These are phyloP conservation scores for Penicillium silybi DNA, from an alignment of 495 filamentous ascomycete species.

Conservation along the genomic window DNA sequence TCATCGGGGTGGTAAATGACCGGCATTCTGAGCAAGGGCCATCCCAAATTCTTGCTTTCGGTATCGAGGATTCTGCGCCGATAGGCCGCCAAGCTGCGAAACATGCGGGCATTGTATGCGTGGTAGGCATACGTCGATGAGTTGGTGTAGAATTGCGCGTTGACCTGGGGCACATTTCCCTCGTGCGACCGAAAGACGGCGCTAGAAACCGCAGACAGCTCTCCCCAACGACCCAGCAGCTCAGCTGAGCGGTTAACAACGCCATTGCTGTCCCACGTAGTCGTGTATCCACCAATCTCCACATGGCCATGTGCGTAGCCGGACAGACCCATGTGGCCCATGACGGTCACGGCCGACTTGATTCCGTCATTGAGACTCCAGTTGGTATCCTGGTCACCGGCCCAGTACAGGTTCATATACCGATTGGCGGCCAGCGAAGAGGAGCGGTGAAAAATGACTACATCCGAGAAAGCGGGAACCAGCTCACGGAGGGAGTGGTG, in stretches of 20 bases:
- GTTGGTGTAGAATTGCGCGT: conserved; percentile 25
- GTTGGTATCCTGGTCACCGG: conserved; percentile 21
- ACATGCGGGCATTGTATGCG: conserved; percentile 25
- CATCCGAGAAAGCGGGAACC: conserved; percentile 15
- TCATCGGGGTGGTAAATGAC: conserved; percentile 24
- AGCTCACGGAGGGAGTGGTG: conserved; percentile 18
- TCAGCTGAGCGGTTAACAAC: conserved; percentile 23
- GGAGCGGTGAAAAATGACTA: conserved; percentile 23
- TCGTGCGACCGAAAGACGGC: conserved; percentile 24
- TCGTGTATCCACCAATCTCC: conserved; percentile 25
- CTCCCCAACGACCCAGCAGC: conserved; percentile 24
- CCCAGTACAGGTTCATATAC: conserved; percentile 26
- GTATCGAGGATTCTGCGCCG: conserved; percentile 21
- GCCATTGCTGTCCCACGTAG: conserved; percentile 14
- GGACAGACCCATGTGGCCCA: conserved; percentile 26
- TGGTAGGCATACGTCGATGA: conserved; percentile 17
- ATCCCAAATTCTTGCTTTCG: conserved; percentile 19
- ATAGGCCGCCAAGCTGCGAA: conserved; percentile 18
- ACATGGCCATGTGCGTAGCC: conserved; percentile 22
- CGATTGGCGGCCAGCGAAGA: conserved; percentile 18
- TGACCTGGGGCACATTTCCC: conserved; percentile 21
- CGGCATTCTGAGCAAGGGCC: conserved; percentile 25
- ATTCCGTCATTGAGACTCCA: conserved; percentile 28
- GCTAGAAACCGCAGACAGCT: conserved; percentile 20
- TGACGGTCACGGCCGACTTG: conserved; percentile 23